These are phyloP conservation scores for Arthromyces matolae DNA, from an alignment of 768 basidiomycete species.

Conservation along the genomic window DNA sequence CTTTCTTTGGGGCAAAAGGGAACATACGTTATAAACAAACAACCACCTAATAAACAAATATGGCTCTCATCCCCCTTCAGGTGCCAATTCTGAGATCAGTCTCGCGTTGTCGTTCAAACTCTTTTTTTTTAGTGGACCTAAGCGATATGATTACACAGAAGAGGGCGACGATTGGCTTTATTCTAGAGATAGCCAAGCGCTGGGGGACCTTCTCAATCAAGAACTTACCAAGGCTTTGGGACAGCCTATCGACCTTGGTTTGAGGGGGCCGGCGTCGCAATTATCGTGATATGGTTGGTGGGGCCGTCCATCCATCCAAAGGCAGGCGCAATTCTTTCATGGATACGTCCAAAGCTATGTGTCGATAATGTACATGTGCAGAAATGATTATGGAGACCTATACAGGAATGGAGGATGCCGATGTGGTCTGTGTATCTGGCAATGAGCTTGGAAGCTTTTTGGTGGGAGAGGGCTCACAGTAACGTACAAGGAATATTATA, in stretches of 20 bases:
- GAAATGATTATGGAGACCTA: conserved; percentile 3
- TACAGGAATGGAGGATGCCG: background rate
- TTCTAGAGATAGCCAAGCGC: conserved; percentile 55
- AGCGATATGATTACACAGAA: conserved; percentile 79
- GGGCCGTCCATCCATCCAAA: background rate
- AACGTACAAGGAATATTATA: conserved; percentile 4
- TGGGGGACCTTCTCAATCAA: conserved; percentile 61
- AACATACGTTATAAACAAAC: conserved; percentile 96
- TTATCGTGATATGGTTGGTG: background rate
- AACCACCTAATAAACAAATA: conserved; percentile 95
- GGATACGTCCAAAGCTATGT: background rate
- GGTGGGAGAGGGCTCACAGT: background rate
- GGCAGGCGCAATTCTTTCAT: too few relatives aligned
- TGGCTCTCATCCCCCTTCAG: conserved; percentile 90
- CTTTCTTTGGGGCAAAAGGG: conserved; percentile 70
- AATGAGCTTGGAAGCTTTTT: background rate
- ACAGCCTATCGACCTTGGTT: conserved; percentile 28
- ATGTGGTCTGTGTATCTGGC: background rate
- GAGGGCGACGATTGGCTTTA: conserved; percentile 70
- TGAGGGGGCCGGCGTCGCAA: conserved; percentile 20
- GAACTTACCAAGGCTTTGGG: conserved; percentile 51
- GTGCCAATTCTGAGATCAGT: conserved; percentile 37
- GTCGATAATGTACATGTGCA: conserved; percentile 13
- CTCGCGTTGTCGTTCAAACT: background rate
- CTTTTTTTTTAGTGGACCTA: conserved; percentile 66